Evolutionary conservation across 129 eudicot species (phyloP).

Genomic region (Chrysanthemum seticuspe): DNA sequence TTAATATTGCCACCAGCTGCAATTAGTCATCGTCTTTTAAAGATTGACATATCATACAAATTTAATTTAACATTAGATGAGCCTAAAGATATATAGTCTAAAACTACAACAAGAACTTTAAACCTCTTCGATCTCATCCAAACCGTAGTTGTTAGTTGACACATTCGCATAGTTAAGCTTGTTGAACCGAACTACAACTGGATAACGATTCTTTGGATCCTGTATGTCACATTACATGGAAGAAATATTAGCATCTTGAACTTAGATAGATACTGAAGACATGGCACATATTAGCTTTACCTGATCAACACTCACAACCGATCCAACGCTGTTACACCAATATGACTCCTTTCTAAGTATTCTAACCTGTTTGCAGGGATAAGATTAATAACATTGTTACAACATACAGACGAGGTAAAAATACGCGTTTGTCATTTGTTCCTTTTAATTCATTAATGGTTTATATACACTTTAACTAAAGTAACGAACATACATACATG

Average conservation of each 20-base stretch:
- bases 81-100: too few relatives aligned
- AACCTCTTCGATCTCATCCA: constrained; percentile 78
- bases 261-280: not conserved
- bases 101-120: not conserved
- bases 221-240: constrained; percentile 19
- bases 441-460: too few relatives aligned
- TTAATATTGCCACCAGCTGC: too few relatives aligned
- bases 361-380: constrained; percentile 48
- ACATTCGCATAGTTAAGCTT: constrained; percentile 79
- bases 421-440: too few relatives aligned
- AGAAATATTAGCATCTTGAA: not conserved
- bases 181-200: constrained; percentile 85
- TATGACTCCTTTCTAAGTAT: constrained; percentile 84
- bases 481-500: too few relatives aligned
- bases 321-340: constrained; percentile 81
- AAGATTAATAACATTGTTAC: not conserved
- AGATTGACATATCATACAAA: too few relatives aligned
- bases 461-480: too few relatives aligned
- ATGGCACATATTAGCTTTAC: constrained; percentile 22
- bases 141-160: constrained; percentile 85
- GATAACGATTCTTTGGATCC: constrained; percentile 83
- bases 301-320: constrained; percentile 90
- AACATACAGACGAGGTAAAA: too few relatives aligned
- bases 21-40: too few relatives aligned
- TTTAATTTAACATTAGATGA: too few relatives aligned